phyloP scores from a whole-genome alignment of 2,329 filamentous ascomycete genomes.

The Claviceps spartinae region DNA sequence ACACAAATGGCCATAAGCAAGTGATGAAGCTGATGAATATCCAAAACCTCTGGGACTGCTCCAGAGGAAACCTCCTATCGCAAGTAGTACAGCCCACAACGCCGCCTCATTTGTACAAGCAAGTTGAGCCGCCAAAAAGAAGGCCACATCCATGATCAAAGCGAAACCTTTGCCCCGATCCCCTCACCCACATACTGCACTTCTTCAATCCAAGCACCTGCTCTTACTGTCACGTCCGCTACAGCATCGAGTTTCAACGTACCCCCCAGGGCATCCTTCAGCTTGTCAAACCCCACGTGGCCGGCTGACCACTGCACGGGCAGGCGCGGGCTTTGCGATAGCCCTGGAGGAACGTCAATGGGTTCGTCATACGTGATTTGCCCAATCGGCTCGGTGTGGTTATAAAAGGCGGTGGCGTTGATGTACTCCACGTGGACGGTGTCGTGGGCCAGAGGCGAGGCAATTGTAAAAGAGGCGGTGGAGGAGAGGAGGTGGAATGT shows the following conservation, averaged over 20 bases:
- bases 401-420: constrained; percentile 76
- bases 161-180: constrained; percentile 47
- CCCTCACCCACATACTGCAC: constrained; percentile 58
- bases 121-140: background rate
- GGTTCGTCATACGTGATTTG: constrained; percentile 60
- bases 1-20: too few relatives aligned
- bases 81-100: too few relatives aligned
- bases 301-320: constrained; percentile 71
- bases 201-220: constrained; percentile 62
- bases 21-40: too few relatives aligned
- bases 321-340: constrained; percentile 57
- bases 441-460: constrained; percentile 62
- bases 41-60: too few relatives aligned
- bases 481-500: constrained; percentile 80
- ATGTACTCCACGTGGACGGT: constrained; percentile 66
- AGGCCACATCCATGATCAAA: constrained; percentile 9
- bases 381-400: constrained; percentile 64
- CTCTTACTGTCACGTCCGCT: constrained; percentile 59
- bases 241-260: constrained; percentile 63
- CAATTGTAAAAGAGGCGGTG: constrained; percentile 69
- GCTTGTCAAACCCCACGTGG: constrained; percentile 69
- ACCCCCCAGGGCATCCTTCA: constrained; percentile 69
- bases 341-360: constrained; percentile 65
- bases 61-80: too few relatives aligned
- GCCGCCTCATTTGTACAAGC: too few relatives aligned